Conservation (phyloP, 345 rosid species). For the Eucalyptus virginea region DNA sequence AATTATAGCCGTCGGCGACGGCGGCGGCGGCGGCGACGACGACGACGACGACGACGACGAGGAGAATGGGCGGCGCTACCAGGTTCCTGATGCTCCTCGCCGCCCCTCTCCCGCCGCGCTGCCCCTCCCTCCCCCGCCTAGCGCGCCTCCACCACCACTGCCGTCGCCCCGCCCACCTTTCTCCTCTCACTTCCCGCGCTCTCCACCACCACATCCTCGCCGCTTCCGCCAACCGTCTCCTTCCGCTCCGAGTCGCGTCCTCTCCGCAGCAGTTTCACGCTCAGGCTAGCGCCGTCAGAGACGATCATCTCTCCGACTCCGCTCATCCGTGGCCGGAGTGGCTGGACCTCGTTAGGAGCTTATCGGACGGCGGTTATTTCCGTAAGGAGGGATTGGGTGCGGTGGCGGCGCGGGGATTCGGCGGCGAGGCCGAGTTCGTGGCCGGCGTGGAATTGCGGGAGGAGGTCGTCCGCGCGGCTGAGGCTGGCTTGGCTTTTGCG, state of each 20-base stretch:
- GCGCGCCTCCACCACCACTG: neutral
- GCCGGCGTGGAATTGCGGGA: conserved; percentile 24
- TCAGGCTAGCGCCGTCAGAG: neutral
- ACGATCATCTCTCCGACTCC: conserved; percentile 1
- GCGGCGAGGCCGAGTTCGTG: conserved; percentile 12
- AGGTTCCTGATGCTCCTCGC: conserved; percentile 54
- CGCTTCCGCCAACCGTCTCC: neutral
- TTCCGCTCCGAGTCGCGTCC: conserved; percentile 1
- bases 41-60: neutral
- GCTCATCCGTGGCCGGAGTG: conserved; percentile 30
- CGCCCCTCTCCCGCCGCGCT: conserved; percentile 10
- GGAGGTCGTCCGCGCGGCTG: conserved; percentile 32
- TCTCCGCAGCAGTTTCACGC: neutral
- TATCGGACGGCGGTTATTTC: conserved; percentile 28
- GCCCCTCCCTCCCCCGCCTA: neutral
- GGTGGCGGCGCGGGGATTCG: neutral
- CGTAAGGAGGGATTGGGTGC: neutral
- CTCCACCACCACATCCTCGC: neutral
- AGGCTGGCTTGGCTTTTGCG: conserved; percentile 62
- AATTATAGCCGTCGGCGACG: neutral
- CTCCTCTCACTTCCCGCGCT: neutral
- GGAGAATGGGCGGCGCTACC: conserved; percentile 44
- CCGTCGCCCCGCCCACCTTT: neutral
- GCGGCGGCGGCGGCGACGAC: neutral
- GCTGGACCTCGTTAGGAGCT: conserved; percentile 14